Base-by-base conservation (phyloP, 495 filamentous ascomycete species). In the Pyronema omphalodes region DNA sequence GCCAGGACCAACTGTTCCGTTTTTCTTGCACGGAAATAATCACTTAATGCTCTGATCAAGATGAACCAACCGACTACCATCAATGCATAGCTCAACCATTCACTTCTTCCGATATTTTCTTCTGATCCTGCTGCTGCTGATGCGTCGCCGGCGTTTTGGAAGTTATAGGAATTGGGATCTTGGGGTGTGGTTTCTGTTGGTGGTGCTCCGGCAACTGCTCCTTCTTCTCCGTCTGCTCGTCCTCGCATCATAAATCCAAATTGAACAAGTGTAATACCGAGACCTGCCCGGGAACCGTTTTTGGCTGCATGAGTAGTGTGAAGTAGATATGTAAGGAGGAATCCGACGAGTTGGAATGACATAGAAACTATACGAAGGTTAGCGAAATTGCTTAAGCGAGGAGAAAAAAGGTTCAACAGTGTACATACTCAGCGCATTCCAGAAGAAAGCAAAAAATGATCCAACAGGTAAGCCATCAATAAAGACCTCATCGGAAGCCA, bases 11-110 rank as follows among this genome's bases (percentile, higher is more conserved):
- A 72, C 63, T 88, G 83, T 71, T 96, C 89, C 66, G 94, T 93
- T 61, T 83, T 77, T 63, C 88, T 73, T 44, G 86, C 89, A 53
- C 78, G 79, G 45, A 96, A 68, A 66, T 87, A 96, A 62, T 95
- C 87, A 63, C 81, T 85, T 46, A 94, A 81, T 11, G 86, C 77
- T 62, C 85, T 76, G 56, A 98, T 96, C 51, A 98, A 69, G 50
- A 98, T 86, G 59, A 96, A 96, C 91, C 91, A 98, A 3, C 91
- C 91, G 11, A 95, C 82, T 67, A 98, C 84, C 91, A 98, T 98
- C 54, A 98, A 68, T 8, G 83, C 67, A 63, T 96, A 96, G n/a
- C 89, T 85, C 37, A 89, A 70, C 83, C 82, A 94, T 59, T 96
- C 88, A 58, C 74, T 83, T 56, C 78, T 79, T 8, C 61, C 61